These are phyloP conservation scores for Passiflora organensis DNA, from an alignment of 345 rosid species.

Conservation along the genomic window DNA sequence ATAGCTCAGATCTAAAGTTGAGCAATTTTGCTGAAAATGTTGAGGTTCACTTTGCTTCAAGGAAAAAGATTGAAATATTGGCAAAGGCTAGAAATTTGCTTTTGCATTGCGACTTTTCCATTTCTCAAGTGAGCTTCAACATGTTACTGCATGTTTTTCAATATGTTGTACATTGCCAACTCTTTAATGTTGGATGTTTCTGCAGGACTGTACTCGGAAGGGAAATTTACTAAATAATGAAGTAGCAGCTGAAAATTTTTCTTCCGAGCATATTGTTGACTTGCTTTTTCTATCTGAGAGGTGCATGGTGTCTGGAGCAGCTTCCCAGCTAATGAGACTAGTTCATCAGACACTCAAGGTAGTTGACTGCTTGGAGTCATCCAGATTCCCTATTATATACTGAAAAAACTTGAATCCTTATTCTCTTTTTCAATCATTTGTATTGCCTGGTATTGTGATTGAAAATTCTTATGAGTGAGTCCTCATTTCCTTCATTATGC, in stretches of 20 bases:
- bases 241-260: slow-evolving; percentile 25
- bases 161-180: slow-evolving; percentile 11
- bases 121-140: slow-evolving; percentile 56
- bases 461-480: too few species aligned
- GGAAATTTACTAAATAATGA: slow-evolving; percentile 27
- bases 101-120: slow-evolving; percentile 65
- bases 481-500: background rate
- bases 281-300: slow-evolving; percentile 73
- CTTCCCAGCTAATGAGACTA: slow-evolving; percentile 72
- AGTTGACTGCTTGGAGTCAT: background rate
- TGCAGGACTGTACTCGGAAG: slow-evolving; percentile 48
- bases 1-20: slow-evolving; percentile 57
- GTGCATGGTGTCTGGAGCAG: slow-evolving; percentile 79
- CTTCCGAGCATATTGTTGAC: slow-evolving; percentile 52
- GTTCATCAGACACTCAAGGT: slow-evolving; percentile 85
- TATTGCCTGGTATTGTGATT: too few species aligned
- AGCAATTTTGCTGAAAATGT: slow-evolving; percentile 81
- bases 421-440: too few species aligned
- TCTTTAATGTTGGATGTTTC: slow-evolving; percentile 16
- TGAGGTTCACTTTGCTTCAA: slow-evolving; percentile 93
- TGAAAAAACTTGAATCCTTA: background rate
- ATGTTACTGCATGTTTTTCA: slow-evolving; percentile 7
- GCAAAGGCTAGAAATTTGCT: slow-evolving; percentile 82
- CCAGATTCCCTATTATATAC: too few species aligned
- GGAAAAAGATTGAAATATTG: slow-evolving; percentile 74